phyloP scores from a whole-genome alignment of 345 rosid species.

The Viola odorata region DNA sequence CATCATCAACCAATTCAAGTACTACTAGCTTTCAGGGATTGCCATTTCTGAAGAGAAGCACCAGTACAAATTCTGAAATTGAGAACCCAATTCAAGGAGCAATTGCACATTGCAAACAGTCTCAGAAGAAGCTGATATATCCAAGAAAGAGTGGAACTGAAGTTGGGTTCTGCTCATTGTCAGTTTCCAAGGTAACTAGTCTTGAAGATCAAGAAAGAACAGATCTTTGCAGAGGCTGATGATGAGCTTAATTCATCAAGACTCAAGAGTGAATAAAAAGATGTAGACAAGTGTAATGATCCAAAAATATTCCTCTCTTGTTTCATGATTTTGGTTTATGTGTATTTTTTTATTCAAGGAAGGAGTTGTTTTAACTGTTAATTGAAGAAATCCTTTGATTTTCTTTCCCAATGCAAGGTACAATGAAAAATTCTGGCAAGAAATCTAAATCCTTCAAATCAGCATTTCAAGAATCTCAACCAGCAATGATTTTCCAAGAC shows the following conservation, averaged over 20 bases:
- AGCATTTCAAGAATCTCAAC: no score
- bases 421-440: not conserved
- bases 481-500: no score
- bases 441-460: no score
- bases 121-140: slow-evolving; percentile 48
- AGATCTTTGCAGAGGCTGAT: slow-evolving; percentile 56
- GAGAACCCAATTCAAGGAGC: slow-evolving; percentile 91
- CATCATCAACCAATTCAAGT: slow-evolving; percentile 11
- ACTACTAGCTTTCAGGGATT: slow-evolving; percentile 6
- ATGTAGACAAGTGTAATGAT: no score
- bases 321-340: slow-evolving; percentile 8
- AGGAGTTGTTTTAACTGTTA: slow-evolving; percentile 8
- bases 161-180: slow-evolving; percentile 47
- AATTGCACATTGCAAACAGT: slow-evolving; percentile 78
- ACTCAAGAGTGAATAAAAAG: no score
- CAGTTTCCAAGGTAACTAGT: slow-evolving; percentile 39
- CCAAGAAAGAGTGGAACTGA: slow-evolving; percentile 40
- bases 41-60: slow-evolving; percentile 27
- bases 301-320: not conserved
- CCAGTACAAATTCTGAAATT: slow-evolving; percentile 31
- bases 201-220: slow-evolving; percentile 53
- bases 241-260: slow-evolving; percentile 4
- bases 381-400: slow-evolving; percentile 11
- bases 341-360: slow-evolving; percentile 5
- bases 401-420: not conserved